Conservation (phyloP, 495 filamentous ascomycete species). For the Astrothelium subdiscretum region DNA sequence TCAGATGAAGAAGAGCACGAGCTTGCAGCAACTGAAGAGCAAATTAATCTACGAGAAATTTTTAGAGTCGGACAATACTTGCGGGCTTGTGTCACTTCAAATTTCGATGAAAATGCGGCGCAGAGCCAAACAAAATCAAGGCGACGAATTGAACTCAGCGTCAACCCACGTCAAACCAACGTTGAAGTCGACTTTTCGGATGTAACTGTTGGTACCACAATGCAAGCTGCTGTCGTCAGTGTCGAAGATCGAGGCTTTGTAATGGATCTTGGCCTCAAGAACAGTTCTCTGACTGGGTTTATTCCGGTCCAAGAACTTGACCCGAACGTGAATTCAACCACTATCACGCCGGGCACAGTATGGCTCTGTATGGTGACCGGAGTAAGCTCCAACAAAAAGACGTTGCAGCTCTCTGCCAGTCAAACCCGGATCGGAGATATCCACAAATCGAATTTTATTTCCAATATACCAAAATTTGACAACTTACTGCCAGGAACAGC, state of each 20-base stretch:
- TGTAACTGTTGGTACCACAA: constrained; percentile 54
- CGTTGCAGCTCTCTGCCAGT: constrained; percentile 76
- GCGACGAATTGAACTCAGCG: constrained; percentile 70
- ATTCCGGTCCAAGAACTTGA: constrained; percentile 79
- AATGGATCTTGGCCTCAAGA: constrained; percentile 77
- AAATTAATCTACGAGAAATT: constrained; percentile 55
- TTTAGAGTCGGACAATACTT: constrained; percentile 84
- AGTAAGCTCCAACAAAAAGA: constrained; percentile 62
- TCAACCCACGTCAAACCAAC: constrained; percentile 68
- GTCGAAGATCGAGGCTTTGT: constrained; percentile 91
- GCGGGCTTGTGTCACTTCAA: constrained; percentile 71
- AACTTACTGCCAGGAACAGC: constrained; percentile 83
- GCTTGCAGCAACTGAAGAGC: constrained; percentile 37
- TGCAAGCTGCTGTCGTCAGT: constrained; percentile 81
- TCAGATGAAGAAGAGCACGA: constrained; percentile 46
- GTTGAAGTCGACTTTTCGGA: constrained; percentile 56
- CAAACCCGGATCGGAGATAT: constrained; percentile 51
- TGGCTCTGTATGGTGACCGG: constrained; percentile 73
- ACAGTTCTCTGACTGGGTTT: constrained; percentile 61
- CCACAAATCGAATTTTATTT: constrained; percentile 57
- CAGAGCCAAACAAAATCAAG: constrained; percentile 48
- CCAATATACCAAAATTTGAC: constrained; percentile 71
- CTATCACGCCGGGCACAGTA: constrained; percentile 67
- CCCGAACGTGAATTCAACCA: constrained; percentile 41
- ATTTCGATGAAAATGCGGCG: constrained; percentile 41